Evolutionary conservation across 2,329 filamentous ascomycete species (phyloP).

Genomic region (Purpureocillium lavendulum): DNA sequence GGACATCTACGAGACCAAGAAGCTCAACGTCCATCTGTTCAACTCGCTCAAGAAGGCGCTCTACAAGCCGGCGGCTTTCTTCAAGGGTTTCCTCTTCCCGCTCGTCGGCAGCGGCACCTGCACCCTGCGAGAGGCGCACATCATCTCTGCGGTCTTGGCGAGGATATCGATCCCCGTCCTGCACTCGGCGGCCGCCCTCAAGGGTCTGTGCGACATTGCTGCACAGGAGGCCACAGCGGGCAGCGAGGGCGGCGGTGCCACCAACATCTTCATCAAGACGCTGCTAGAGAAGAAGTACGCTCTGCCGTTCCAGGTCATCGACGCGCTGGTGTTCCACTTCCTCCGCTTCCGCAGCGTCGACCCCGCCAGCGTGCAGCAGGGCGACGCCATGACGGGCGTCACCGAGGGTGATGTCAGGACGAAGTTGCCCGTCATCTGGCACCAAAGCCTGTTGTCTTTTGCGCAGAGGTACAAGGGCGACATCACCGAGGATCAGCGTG

Average conservation of each 20-base stretch:
- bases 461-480: slow-evolving; percentile 93
- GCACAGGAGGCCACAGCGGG: slow-evolving; percentile 79
- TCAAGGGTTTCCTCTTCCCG: slow-evolving; percentile 93
- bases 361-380: slow-evolving; percentile 41
- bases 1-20: slow-evolving; percentile 89
- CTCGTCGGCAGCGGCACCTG: slow-evolving; percentile 79
- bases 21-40: slow-evolving; percentile 92
- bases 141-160: slow-evolving; percentile 78
- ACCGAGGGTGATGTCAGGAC: slow-evolving; percentile 40
- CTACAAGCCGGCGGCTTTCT: slow-evolving; percentile 92
- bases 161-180: slow-evolving; percentile 83
- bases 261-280: slow-evolving; percentile 90
- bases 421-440: slow-evolving; percentile 89
- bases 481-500: slow-evolving; percentile 89
- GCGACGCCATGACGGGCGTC: slow-evolving; percentile 44
- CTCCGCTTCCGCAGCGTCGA: slow-evolving; percentile 73
- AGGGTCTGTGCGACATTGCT: slow-evolving; percentile 88
- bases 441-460: slow-evolving; percentile 87
- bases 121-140: slow-evolving; percentile 84
- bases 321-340: slow-evolving; percentile 94
- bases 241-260: slow-evolving; percentile 80
- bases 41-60: slow-evolving; percentile 83
- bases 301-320: slow-evolving; percentile 87
- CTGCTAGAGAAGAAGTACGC: slow-evolving; percentile 97
- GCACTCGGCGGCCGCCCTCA: slow-evolving; percentile 84